A percentile compares a stretch with the other conserved stretches of the same genome.
Conservation (phyloP, 805 yeast species). For the Teunomyces kruisii region DNA sequence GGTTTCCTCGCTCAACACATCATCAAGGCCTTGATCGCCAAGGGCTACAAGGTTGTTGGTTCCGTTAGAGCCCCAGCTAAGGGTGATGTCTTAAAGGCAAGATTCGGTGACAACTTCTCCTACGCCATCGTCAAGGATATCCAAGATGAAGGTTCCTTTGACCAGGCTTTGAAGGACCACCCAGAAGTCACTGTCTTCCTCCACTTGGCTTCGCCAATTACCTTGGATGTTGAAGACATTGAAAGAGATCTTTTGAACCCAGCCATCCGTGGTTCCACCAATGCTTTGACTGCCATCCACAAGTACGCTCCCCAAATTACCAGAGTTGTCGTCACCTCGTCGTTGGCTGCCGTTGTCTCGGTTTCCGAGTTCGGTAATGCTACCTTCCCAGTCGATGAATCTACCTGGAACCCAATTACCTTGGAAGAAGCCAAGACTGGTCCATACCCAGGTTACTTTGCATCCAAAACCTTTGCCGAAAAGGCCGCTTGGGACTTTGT, state of each 20-base stretch:
- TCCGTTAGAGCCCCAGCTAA: constrained; percentile 43
- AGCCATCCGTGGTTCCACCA: constrained; percentile 14
- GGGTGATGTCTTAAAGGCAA: constrained; percentile 25
- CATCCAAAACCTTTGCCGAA: constrained; percentile 18
- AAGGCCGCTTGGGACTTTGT: constrained; percentile 23
- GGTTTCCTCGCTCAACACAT: constrained; percentile 33
- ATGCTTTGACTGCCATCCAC: constrained; percentile 14
- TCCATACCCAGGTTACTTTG: constrained; percentile 35
- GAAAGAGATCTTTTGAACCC: constrained; percentile 15
- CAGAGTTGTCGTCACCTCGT: constrained; percentile 17
- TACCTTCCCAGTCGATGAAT: constrained; percentile 39
- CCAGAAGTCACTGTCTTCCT: constrained; percentile 15
- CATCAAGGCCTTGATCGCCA: constrained; percentile 19
- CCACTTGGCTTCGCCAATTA: constrained; percentile 18
- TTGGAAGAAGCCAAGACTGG: constrained; percentile 47
- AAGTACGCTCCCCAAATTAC: constrained; percentile 12
- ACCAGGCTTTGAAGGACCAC: constrained; percentile 14
- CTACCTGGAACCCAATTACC: constrained; percentile 53
- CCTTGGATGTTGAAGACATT: constrained; percentile 11
- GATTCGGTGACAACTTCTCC: constrained; percentile 7
- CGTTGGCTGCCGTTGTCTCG: constrained; percentile 12
- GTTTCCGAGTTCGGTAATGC: constrained; percentile 7
- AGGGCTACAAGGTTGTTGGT: constrained; percentile 25
- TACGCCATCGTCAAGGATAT: constrained; percentile 16
- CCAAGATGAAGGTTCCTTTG: constrained; percentile 15